Base-by-base conservation (phyloP, 2,329 filamentous ascomycete genomes). In the Lachnellula subtilissima region DNA sequence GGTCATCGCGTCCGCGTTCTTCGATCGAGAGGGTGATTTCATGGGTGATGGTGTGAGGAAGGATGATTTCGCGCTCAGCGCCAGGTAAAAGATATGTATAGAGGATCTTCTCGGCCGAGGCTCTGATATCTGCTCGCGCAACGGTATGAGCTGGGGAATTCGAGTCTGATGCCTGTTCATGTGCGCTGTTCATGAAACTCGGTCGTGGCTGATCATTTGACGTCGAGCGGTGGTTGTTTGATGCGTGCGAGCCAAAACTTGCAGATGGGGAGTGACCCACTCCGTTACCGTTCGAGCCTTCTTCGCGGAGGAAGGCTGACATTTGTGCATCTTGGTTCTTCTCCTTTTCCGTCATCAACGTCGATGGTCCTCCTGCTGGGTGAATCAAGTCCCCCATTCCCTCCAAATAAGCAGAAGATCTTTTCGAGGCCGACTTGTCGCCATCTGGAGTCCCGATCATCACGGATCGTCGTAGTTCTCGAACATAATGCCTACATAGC, bases 41-140 rank as follows among this genome's bases (percentile, higher is more conserved):
- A 53, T 88, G 82, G 0, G 93, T 87, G 68, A 97, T 96, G 36
- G 85, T 85, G 59, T 92, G 88, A 0, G 94, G 93, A 5, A 99
- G 82, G 48, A 92, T 91, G 64, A 99, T 97, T 74, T 99, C 94
- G 64, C 95, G 85, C 75, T 99, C 94, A 0, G 94, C 90, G n/a
- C 91, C 92, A 0, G 92, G 91, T 2, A 99, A 83, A 5, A 99
- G 79, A 70, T 94, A 99, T 1, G 93, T 97, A 75, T 97, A 99
- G n/a, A 99, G 81, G 50, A 99, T 97, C 80, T 96, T 97, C 76
- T 97, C 94, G 0, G 95, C 95, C 3, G 91, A 96, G 9, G 91
- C 88, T 55, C 91, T 84, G 64, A 99, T 91, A 68, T 99, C 94
- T 60, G 91, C 85, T 61, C 94, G 83, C n/a, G 87, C 84, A 45